Percentiles rank a stretch among this genome's conserved stretches.
These are phyloP conservation scores for Blumeria hordei DNA, from an alignment of 2,329 filamentous ascomycete genomes.

Conservation along the genomic window DNA sequence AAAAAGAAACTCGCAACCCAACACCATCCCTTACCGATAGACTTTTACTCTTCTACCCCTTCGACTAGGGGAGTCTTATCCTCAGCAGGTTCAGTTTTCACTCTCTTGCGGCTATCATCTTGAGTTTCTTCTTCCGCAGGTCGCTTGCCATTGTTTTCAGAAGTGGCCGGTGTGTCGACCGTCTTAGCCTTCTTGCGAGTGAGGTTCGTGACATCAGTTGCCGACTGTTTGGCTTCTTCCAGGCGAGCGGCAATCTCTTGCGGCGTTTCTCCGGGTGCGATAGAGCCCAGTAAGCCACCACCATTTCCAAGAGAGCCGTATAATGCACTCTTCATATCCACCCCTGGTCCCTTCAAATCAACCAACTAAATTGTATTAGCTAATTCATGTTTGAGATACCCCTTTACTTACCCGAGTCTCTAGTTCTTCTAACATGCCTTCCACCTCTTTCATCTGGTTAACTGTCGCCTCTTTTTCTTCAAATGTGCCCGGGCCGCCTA, in stretches of 20 bases:
- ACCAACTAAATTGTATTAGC: constrained; percentile 24
- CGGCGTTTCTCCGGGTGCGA: constrained; percentile 35
- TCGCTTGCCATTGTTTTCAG: constrained; percentile 22
- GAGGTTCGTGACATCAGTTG: constrained; percentile 46
- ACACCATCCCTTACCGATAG: neutral
- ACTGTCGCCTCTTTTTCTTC: constrained; percentile 41
- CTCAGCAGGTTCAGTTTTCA: constrained; percentile 10
- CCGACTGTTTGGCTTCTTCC: constrained; percentile 47
- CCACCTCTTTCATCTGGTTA: constrained; percentile 43
- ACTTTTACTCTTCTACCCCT: neutral
- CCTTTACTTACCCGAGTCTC: constrained; percentile 35
- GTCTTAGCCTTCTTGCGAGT: constrained; percentile 37
- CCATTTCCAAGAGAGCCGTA: constrained; percentile 23
- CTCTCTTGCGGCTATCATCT: constrained; percentile 14
- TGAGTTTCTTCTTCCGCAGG: constrained; percentile 23
- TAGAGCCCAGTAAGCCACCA: constrained; percentile 33
- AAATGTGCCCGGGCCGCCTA: constrained; percentile 35
- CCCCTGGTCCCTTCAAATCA: constrained; percentile 41
- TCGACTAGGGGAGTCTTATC: no score
- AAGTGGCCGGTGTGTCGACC: constrained; percentile 10
- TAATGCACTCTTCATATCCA: constrained; percentile 31
- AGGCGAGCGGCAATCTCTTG: constrained; percentile 36
- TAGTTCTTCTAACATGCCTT: constrained; percentile 59
- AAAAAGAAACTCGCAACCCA: no score
- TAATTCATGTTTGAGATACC: no score